Conservation (phyloP, 345 rosid genomes). For the Aquilaria malaccensis region DNA sequence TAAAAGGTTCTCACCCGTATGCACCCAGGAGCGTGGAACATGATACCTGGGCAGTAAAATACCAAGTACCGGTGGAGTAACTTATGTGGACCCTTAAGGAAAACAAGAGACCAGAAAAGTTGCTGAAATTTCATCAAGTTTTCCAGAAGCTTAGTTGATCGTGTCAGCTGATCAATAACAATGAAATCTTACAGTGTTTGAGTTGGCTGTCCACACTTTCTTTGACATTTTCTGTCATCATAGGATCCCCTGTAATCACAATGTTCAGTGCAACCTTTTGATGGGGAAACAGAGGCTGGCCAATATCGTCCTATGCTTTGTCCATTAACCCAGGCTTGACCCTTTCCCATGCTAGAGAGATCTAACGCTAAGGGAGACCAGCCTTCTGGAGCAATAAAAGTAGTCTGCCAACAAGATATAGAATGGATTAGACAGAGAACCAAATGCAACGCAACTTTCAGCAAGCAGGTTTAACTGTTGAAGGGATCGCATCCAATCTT, state of each 20-base stretch:
- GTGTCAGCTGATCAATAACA: too few species aligned
- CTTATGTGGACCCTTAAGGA: neutral
- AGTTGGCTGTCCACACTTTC: slow-evolving; percentile 53
- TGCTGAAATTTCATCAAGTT: neutral
- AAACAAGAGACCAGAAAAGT: neutral
- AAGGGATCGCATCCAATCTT: too few species aligned
- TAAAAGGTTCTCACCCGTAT: slow-evolving; percentile 41
- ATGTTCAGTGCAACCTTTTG: slow-evolving; percentile 32
- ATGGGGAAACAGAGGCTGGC: slow-evolving; percentile 44
- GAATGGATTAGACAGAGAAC: neutral
- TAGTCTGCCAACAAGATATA: slow-evolving; percentile 18
- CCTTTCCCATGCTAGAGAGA: slow-evolving; percentile 61
- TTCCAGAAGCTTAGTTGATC: neutral
- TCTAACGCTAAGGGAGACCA: slow-evolving; percentile 44
- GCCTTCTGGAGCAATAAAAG: slow-evolving; percentile 39
- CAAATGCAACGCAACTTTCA: too few species aligned
- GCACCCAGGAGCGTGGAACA: slow-evolving; percentile 49
- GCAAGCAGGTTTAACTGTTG: too few species aligned
- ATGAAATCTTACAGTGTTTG: slow-evolving; percentile 42
- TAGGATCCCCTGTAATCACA: slow-evolving; percentile 57
- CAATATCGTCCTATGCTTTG: slow-evolving; percentile 55
- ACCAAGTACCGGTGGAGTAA: too few species aligned
- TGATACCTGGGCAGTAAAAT: slow-evolving; percentile 33
- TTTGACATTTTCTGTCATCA: slow-evolving; percentile 37
- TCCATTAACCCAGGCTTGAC: slow-evolving; percentile 67